Evolutionary conservation across 23 red algal genomes (phyloP).

Genomic region (Gracilaria domingensis): DNA sequence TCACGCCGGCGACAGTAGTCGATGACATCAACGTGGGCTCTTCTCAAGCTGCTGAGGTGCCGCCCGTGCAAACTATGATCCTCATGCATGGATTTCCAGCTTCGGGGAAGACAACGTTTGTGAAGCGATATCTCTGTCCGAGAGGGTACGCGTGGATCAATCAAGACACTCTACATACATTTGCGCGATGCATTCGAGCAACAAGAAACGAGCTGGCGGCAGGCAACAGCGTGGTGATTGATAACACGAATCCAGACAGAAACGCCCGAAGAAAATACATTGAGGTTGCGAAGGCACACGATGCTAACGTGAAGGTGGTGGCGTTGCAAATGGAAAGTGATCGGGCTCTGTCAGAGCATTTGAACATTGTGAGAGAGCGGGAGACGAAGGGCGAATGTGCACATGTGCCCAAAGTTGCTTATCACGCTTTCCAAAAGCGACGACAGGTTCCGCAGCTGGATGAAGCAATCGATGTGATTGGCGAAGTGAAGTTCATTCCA

Average conservation of each 20-base stretch:
- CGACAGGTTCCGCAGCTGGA: conserved; percentile 28
- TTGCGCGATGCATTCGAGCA: conserved; percentile 45
- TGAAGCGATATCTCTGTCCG: conserved; percentile 44
- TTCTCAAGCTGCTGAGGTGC: conserved; percentile 7
- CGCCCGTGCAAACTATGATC: conserved; percentile 69
- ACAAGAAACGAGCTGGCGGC: conserved; percentile 26
- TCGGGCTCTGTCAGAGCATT: conserved; percentile 37
- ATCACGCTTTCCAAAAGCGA: conserved; percentile 45
- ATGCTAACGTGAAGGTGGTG: conserved; percentile 24
- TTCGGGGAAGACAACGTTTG: conserved; percentile 81
- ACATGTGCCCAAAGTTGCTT: conserved; percentile 61
- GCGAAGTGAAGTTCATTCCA: conserved; percentile 62
- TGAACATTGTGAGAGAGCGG: conserved; percentile 63
- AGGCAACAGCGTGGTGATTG: conserved; percentile 64
- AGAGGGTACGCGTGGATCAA: conserved; percentile 70
- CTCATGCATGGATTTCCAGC: conserved; percentile 78
- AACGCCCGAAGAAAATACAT: conserved; percentile 66
- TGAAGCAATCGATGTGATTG: conserved; percentile 67
- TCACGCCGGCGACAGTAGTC: conserved; percentile 51
- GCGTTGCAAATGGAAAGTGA: conserved; percentile 55
- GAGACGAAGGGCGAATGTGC: conserved; percentile 18
- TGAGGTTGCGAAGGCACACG: conserved; percentile 40
- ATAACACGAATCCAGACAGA: conserved; percentile 59
- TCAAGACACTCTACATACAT: conserved; percentile 67
- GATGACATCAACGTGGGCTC: conserved; percentile 37